Percentiles rank a stretch among this genome's conserved stretches.
Conservation (phyloP, 2,329 filamentous ascomycete genomes). For the Cadophora sp. region DNA sequence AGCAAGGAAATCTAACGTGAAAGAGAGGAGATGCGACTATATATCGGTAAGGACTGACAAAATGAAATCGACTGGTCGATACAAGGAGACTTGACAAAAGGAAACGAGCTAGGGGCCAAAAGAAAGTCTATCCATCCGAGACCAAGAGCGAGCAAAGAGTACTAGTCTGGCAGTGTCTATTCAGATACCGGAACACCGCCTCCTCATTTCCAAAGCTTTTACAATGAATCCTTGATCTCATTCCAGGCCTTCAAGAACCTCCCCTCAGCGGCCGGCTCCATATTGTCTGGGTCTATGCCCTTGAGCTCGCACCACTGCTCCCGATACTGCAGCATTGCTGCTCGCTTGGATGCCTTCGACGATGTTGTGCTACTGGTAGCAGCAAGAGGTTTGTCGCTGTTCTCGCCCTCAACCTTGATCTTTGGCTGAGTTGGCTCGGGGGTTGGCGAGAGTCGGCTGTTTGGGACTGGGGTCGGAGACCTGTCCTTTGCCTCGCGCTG, state of each 20-base stretch:
- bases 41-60: constrained; percentile 7
- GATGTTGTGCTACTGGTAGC: background rate
- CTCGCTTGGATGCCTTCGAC: background rate
- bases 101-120: background rate
- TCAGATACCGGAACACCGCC: background rate
- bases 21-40: background rate
- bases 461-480: background rate
- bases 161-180: background rate
- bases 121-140: constrained; percentile 2
- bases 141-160: background rate
- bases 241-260: constrained; percentile 3
- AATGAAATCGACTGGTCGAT: constrained; percentile 3
- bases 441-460: background rate
- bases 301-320: background rate
- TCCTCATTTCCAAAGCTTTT: constrained; percentile 1
- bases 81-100: background rate
- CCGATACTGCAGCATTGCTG: background rate
- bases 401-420: background rate
- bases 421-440: background rate
- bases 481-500: background rate
- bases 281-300: background rate
- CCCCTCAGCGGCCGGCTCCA: background rate
- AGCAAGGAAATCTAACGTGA: background rate
- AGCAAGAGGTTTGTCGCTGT: background rate
- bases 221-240: constrained; percentile 3